Base-by-base conservation (phyloP, 2,329 filamentous ascomycete species). In the Bertia moriformis region DNA sequence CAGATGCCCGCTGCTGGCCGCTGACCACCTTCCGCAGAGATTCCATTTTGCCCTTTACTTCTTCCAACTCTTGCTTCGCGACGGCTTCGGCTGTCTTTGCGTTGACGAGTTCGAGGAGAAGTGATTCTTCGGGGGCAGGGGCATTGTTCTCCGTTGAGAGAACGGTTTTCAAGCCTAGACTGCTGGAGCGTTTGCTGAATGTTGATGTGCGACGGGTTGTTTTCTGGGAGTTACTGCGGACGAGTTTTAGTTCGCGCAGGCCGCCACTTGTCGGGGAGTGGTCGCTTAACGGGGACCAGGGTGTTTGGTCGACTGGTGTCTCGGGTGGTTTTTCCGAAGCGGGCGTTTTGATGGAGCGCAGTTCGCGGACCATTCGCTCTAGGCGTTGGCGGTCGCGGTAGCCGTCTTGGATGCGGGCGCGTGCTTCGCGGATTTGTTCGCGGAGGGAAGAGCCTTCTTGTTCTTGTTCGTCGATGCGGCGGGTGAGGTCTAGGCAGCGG, bases 311-410 rank as follows among this genome's bases (percentile, higher is more conserved):
- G 7, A n/a, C 7, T 27, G 22, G 22, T 35, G 32, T 35, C 32
- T 35, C 15, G 7, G 32, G 32, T 35, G 32, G 32, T 35, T 51
- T 33, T 18, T 62, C 61, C 19, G 62, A 53, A 17, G 58, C 54
- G 3, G 61, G 61, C 3, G 68, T 69, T 15, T 63, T 64, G 44
- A 75, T 64, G 41, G 68, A 59, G 40, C 78, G 69, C 54, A 93
- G 63, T 38, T 82, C 74, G 49, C 84, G 74, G 42, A 93, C 70
- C 48, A 78, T 78, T 55, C 81, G 81, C 58, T 96, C 84, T 18
- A 93, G 65, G 42, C 85, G 73, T 56, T 95, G 83, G 55, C 86
- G 88, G 46, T 93, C 84, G 43, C 80, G 75, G 52, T 93, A 83
- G 3, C 80, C 69, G 38, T 78, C 79, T 45, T 87, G 76, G 27